Conservation (phyloP, 1,284 basidiomycete species). For the Abortiporus biennis region DNA sequence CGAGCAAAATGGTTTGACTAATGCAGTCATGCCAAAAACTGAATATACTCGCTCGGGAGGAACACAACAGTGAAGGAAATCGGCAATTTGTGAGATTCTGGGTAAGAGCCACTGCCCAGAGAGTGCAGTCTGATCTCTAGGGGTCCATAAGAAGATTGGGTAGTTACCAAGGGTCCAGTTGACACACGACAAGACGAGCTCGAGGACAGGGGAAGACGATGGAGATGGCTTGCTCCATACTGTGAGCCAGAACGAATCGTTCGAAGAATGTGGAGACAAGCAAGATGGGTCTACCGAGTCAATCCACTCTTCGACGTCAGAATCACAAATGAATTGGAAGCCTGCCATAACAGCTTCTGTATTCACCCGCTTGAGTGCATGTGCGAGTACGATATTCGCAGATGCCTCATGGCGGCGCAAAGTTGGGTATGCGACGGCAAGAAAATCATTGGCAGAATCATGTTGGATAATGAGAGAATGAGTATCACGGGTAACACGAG, state of each 20-base stretch:
- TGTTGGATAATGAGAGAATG: constrained; percentile 36
- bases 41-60: constrained; percentile 40
- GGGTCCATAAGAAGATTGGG: constrained; percentile 48
- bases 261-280: constrained; percentile 14
- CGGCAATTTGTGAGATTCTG: constrained; percentile 29
- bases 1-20: constrained; percentile 32
- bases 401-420: constrained; percentile 39
- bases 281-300: constrained; percentile 15
- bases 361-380: constrained; percentile 38
- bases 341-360: constrained; percentile 31
- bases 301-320: constrained; percentile 26
- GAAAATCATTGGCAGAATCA: constrained; percentile 34
- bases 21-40: constrained; percentile 33
- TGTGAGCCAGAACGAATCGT: constrained; percentile 42
- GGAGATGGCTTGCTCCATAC: constrained; percentile 34
- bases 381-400: constrained; percentile 46
- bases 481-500: constrained; percentile 17
- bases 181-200: constrained; percentile 43
- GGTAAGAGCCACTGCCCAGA: constrained; percentile 29
- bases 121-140: constrained; percentile 22
- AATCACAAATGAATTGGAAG: constrained; percentile 29
- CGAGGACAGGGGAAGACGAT: constrained; percentile 29
- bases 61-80: constrained; percentile 31
- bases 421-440: constrained; percentile 35
- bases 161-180: constrained; percentile 37